Evolutionary conservation across 2,329 filamentous ascomycete species (phyloP).

Genomic region (Neofusicoccum sp.): DNA sequence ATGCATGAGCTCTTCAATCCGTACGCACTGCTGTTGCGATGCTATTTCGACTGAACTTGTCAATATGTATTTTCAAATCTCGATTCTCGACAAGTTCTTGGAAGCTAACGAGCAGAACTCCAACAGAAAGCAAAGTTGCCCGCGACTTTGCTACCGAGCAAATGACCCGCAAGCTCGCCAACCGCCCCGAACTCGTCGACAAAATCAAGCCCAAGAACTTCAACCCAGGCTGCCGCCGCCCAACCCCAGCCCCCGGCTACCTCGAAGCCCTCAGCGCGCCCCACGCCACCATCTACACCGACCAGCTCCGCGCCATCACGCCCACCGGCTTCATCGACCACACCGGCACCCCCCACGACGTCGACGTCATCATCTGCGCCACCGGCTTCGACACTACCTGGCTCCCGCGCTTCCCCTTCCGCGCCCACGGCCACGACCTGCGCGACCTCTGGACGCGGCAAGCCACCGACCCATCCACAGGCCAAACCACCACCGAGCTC

Average conservation of each 20-base stretch:
- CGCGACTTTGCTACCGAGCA: constrained; percentile 49
- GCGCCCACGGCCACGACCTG: constrained; percentile 45
- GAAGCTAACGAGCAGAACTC: background rate
- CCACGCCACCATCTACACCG: constrained; percentile 56
- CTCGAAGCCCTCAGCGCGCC: constrained; percentile 53
- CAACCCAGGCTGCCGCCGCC: constrained; percentile 48
- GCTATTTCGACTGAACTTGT: too few relatives aligned
- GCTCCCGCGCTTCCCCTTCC: constrained; percentile 41
- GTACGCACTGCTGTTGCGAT: too few relatives aligned
- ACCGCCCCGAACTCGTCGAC: constrained; percentile 49
- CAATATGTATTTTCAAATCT: too few relatives aligned
- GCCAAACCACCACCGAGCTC: constrained; percentile 24
- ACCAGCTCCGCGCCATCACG: constrained; percentile 48
- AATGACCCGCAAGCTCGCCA: constrained; percentile 51
- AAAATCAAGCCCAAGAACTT: constrained; percentile 35
- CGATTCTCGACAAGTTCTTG: too few relatives aligned
- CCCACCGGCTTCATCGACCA: constrained; percentile 48
- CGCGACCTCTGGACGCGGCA: constrained; percentile 44
- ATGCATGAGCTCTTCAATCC: too few relatives aligned
- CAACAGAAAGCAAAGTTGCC: constrained; percentile 31
- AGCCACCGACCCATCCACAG: constrained; percentile 37
- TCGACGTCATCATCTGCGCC: constrained; percentile 49
- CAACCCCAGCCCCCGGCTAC: constrained; percentile 55
- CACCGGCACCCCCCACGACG: constrained; percentile 44
- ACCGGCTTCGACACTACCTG: constrained; percentile 51